Percentiles rank a stretch among this genome's conserved stretches.
Conservation (phyloP, 768 basidiomycete species). For the Suillus variegatus region DNA sequence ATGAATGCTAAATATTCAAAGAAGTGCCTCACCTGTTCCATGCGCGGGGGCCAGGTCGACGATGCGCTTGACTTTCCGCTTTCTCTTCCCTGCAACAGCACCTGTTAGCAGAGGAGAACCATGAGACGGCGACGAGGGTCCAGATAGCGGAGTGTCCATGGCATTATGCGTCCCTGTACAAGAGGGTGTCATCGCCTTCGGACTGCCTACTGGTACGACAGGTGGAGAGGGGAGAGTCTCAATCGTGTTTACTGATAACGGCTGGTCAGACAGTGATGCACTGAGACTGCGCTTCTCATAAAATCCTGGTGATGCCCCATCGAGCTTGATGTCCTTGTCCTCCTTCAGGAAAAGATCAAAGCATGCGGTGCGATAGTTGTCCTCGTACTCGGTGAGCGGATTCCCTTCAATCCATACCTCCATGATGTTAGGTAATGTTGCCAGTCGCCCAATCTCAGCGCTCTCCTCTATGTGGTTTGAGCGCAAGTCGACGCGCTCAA, state of each 20-base stretch:
- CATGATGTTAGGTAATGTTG: constrained; percentile 72
- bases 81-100: constrained; percentile 43
- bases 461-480: constrained; percentile 79
- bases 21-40: constrained; percentile 37
- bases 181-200: constrained; percentile 16
- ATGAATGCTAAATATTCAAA: constrained; percentile 21
- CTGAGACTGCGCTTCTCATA: constrained; percentile 68
- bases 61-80: constrained; percentile 72
- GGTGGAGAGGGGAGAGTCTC: constrained; percentile 60
- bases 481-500: constrained; percentile 85
- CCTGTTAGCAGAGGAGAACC: constrained; percentile 48
- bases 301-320: constrained; percentile 69
- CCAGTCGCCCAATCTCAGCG: constrained; percentile 82
- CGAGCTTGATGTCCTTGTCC: constrained; percentile 74
- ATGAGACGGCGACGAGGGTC: constrained; percentile 35
- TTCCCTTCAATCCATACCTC: constrained; percentile 89
- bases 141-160: constrained; percentile 25
- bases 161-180: constrained; percentile 23
- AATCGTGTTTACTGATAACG: constrained; percentile 48
- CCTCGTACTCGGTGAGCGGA: constrained; percentile 68
- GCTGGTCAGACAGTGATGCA: constrained; percentile 49
- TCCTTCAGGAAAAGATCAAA: constrained; percentile 87
- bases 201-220: constrained; percentile 54
- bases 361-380: constrained; percentile 74
- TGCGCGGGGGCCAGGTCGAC: constrained; percentile 68